These are phyloP conservation scores for Sporothrix dimorphospora DNA, from an alignment of 2,329 filamentous ascomycete species.

Conservation along the genomic window DNA sequence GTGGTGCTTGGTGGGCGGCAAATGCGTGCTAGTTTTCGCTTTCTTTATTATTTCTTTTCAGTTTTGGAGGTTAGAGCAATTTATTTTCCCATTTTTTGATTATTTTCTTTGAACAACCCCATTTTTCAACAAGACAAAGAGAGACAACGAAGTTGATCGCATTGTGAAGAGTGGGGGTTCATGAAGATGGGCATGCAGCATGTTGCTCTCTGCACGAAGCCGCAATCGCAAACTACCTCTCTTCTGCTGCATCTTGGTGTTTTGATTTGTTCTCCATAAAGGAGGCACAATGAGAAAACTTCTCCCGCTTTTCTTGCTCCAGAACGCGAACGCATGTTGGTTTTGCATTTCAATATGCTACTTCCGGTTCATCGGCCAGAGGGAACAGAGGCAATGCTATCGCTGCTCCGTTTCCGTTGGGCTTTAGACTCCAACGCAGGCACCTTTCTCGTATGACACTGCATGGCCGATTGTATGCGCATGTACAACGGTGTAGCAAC, in stretches of 20 bases:
- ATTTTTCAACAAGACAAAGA: neutral
- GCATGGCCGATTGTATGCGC: neutral
- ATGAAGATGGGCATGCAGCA: neutral
- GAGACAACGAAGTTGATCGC: neutral
- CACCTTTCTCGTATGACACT: neutral
- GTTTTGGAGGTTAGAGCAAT: neutral
- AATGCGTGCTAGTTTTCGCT: neutral
- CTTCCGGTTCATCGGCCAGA: neutral
- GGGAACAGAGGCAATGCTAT: neutral
- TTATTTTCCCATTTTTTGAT: neutral
- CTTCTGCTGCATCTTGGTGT: neutral
- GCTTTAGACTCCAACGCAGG: neutral
- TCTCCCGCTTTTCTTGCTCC: neutral
- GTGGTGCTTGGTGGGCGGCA: slow-evolving; percentile 14
- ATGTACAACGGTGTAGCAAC: neutral
- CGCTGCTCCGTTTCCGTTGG: neutral
- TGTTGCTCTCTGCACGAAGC: neutral
- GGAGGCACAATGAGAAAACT: neutral
- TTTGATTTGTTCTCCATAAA: neutral
- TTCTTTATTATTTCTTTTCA: neutral
- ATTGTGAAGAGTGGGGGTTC: neutral
- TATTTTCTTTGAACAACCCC: neutral
- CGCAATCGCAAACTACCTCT: neutral
- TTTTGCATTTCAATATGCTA: neutral
- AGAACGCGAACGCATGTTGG: neutral